A percentile compares a stretch with the other conserved stretches of the same genome.
These are phyloP conservation scores for Hysterangium stoloniferum DNA, from an alignment of 768 basidiomycete genomes.

Conservation along the genomic window DNA sequence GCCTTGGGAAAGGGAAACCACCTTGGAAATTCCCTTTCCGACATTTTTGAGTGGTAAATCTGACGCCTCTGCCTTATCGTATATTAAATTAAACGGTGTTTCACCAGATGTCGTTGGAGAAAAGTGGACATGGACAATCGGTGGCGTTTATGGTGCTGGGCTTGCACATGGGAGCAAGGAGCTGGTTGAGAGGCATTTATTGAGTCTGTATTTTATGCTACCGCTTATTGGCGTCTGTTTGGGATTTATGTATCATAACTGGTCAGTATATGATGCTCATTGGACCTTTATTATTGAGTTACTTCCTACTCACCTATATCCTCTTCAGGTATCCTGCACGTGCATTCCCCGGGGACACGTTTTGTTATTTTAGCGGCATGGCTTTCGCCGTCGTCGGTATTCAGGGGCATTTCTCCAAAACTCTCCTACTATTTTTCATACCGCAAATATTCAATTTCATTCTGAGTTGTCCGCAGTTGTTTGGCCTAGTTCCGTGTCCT, in stretches of 20 bases:
- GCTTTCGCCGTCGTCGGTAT: constrained; percentile 97
- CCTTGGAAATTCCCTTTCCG: constrained; percentile 51
- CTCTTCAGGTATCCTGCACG: constrained; percentile 84
- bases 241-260: constrained; percentile 93
- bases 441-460: constrained; percentile 98
- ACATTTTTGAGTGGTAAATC: not conserved
- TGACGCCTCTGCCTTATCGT: not conserved
- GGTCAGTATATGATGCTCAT: constrained; percentile 49
- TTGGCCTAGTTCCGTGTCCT: constrained; percentile 89
- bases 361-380: constrained; percentile 98
- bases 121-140: constrained; percentile 38
- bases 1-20: constrained; percentile 75
- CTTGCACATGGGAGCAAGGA: constrained; percentile 82
- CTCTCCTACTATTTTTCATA: constrained; percentile 90
- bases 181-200: constrained; percentile 87
- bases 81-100: constrained; percentile 42
- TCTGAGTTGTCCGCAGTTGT: constrained; percentile 89
- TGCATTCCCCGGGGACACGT: constrained; percentile 92
- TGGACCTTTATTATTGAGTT: not conserved
- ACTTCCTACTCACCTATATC: not conserved
- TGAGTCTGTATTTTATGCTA: constrained; percentile 95
- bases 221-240: constrained; percentile 86
- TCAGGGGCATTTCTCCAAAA: constrained; percentile 96
- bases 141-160: constrained; percentile 75
- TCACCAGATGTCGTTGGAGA: constrained; percentile 39